Evolutionary conservation across 129 eudicot species (phyloP).

Genomic region (Pseudognaphalium luteoalbum): DNA sequence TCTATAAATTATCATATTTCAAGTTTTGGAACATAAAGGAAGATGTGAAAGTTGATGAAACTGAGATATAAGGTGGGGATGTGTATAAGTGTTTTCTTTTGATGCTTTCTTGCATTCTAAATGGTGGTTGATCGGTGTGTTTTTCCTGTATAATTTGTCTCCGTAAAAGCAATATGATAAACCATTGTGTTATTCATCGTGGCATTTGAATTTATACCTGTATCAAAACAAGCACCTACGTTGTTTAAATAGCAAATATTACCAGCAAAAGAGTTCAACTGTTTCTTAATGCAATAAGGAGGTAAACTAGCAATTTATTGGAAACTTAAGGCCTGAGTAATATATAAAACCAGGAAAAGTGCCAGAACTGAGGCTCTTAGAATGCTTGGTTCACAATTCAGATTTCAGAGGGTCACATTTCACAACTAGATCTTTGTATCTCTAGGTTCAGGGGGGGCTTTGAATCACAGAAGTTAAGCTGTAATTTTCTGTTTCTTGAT

Average conservation of each 20-base stretch:
- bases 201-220: neutral
- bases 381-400: neutral
- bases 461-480: neutral
- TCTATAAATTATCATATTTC: no score
- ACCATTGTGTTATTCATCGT: neutral
- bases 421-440: neutral
- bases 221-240: neutral
- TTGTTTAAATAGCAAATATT: neutral
- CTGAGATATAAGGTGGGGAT: neutral
- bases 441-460: neutral
- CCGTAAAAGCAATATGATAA: neutral
- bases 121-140: no score
- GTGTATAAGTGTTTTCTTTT: neutral
- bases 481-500: neutral
- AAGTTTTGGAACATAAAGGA: neutral
- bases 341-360: neutral
- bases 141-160: neutral
- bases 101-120: neutral
- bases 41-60: neutral
- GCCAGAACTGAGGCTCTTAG: neutral
- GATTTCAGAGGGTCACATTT: neutral
- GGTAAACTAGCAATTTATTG: neutral
- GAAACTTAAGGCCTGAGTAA: neutral
- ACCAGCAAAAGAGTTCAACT: neutral
- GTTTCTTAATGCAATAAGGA: neutral